Conservation (phyloP, 2,329 filamentous ascomycete genomes). For the Acephala macrosclerotiorum region DNA sequence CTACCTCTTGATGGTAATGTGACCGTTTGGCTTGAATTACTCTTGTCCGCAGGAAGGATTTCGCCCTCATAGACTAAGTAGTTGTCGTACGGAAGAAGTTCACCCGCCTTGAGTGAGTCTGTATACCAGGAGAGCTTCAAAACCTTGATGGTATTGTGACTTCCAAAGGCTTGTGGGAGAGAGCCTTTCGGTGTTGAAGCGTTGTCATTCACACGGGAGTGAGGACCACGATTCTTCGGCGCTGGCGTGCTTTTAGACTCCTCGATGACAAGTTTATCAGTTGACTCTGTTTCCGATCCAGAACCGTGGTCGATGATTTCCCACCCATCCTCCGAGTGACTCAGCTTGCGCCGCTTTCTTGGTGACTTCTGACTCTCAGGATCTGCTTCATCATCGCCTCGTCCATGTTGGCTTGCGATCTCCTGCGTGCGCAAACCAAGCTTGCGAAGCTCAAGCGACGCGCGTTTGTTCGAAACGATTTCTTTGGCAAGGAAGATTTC, state of each 20-base stretch:
- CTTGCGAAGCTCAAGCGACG: conserved; percentile 78
- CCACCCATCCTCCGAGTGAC: conserved; percentile 26
- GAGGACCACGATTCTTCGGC: neutral
- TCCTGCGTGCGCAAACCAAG: conserved; percentile 58
- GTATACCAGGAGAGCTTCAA: conserved; percentile 66
- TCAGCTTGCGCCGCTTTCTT: conserved; percentile 44
- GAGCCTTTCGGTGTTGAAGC: neutral
- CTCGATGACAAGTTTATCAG: conserved; percentile 23
- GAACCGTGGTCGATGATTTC: conserved; percentile 38
- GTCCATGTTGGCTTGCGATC: neutral
- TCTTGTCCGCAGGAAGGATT: conserved; percentile 13
- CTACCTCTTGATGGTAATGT: neutral
- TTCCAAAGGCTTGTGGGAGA: neutral
- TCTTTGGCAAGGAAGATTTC: conserved; percentile 75
- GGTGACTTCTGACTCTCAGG: neutral
- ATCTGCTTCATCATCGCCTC: neutral
- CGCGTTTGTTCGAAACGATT: conserved; percentile 72
- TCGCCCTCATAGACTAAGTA: conserved; percentile 64
- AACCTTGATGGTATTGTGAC: conserved; percentile 51
- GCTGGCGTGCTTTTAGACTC: conserved; percentile 1
- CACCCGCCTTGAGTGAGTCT: conserved; percentile 55
- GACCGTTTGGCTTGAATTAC: neutral
- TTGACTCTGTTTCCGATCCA: conserved; percentile 47
- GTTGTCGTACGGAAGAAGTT: conserved; percentile 54
- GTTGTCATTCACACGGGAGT: neutral